Base-by-base conservation (phyloP, 371 early-diverging fungal species). In the Mucor circinelloides region DNA sequence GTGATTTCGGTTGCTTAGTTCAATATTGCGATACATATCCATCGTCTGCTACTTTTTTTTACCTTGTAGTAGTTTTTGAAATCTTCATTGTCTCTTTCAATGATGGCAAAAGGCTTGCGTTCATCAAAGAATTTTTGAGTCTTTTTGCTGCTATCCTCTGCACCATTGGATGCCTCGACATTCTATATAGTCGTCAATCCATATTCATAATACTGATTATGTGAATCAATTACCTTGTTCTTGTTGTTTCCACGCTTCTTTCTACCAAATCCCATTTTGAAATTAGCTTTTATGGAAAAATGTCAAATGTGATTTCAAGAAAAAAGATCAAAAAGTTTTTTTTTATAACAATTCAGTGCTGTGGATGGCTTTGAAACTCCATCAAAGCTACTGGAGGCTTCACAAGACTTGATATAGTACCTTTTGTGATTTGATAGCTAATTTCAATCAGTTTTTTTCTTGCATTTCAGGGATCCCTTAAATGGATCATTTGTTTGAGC, bases 41-140 rank as follows among this genome's bases (percentile, higher is more conserved):
- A 60, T 3, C 2, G 34, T n/a, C n/a, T n/a, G 7, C 6, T 1
- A 9, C 1, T 31, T 0, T 44, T 1, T 7, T 5, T 40, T 66
- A 87, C 92, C 87, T 91, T 89, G 84, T 94, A 94, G 75, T 91
- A 94, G n/a, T 69, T 68, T 54, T 85, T 89, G 69, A 94, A 90
- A 27, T 73, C 71, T 6, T 73, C 87, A 72, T 94, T 94, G 63
- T 90, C 82, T 80, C 80, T 82, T 28, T 76, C 78, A 50, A 88
- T 79, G 34, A 83, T 79, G 28, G 63, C 71, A 66, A 75, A 72
- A 27, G 69, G 68, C 10, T 64, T 68, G 25, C 72, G 64, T 60
- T 69, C 69, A 60, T 69, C 69, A 56, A 64, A 69, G 30, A 52
- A 69, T 48, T 69, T 64, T 69, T 69, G 69, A 25, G 12, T 50